phyloP scores from a whole-genome alignment of 768 basidiomycete species.

The Leccinum truebloodii region DNA sequence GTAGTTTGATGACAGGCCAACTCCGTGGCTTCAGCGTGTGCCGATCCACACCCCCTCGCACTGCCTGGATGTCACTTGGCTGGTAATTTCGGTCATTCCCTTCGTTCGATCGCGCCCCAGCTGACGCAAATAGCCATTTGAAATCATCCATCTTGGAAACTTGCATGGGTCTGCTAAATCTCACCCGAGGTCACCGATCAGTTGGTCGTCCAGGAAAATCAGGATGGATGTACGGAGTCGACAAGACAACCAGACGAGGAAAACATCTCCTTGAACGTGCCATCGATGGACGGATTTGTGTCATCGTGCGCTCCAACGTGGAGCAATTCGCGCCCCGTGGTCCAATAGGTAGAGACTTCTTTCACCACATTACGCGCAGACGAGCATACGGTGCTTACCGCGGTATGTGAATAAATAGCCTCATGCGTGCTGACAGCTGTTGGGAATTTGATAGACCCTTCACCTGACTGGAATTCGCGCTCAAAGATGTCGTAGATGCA shows the following conservation, averaged over 20 bases:
- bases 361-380: neutral
- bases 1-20: conserved; percentile 9
- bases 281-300: neutral
- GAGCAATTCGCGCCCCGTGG: neutral
- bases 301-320: neutral
- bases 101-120: conserved; percentile 1
- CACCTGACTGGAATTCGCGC: neutral
- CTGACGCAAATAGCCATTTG: conserved; percentile 1
- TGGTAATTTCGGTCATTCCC: conserved; percentile 8
- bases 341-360: neutral
- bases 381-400: conserved; percentile 1
- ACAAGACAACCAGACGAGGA: neutral
- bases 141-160: conserved; percentile 1
- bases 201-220: neutral
- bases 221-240: conserved; percentile 2
- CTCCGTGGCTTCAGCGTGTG: conserved; percentile 14
- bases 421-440: neutral
- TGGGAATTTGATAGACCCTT: neutral
- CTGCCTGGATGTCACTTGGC: conserved; percentile 8
- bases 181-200: conserved; percentile 2
- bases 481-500: conserved; percentile 2
- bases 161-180: neutral
- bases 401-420: neutral
- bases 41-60: conserved; percentile 20
- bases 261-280: conserved; percentile 1